Base-by-base conservation (phyloP, 1,139 yeast species). In the Yamadazyma atmosphaerica region DNA sequence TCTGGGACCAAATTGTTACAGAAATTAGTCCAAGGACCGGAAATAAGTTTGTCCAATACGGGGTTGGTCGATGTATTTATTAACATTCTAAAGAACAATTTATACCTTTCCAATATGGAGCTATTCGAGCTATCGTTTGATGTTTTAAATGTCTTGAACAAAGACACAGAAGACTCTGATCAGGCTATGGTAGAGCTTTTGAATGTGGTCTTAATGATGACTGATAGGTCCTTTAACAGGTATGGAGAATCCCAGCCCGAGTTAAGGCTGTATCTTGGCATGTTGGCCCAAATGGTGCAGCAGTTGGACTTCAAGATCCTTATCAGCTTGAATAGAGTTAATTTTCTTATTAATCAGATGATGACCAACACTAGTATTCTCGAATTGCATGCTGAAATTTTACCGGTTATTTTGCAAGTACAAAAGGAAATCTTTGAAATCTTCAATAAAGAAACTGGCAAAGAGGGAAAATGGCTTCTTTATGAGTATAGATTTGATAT, bases 41-140 rank as follows among this genome's bases (percentile, higher is more conserved):
- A 28, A 4, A 28, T 58, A 25, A 58, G 53, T 24, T 42, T 72
- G 9, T 36, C 42, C 2, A 51, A 56, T 13, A 64, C 79, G 0
- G 82, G 83, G 0, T 55, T 79, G 1, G 42, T 49, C 0, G 60
- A 60, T 0, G 57, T 77, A n/a, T 73, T 75, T 36, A 52, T 66
- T 8, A 16, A 11, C 21, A 15, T 21, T 7, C n/a, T 28, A n/a
- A 28, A 28, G n/a, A 16, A 28, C n/a, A 14, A 28, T 6, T 28
- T 28, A 10, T 28, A 28, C 21, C 21, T 28, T 4, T 14, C 16
- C 9, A 16, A 28, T 28, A 13, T 16, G 8, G 31, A 28, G 21
- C n/a, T 28, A 4, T 28, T 28, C 12, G 16, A 16, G 17, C 13
- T 14, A 16, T 28, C 31, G 16, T 28, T 28, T 34, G 14, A 28